Conservation (phyloP, 441 rosid genomes). For the Metrosideros polymorpha region DNA sequence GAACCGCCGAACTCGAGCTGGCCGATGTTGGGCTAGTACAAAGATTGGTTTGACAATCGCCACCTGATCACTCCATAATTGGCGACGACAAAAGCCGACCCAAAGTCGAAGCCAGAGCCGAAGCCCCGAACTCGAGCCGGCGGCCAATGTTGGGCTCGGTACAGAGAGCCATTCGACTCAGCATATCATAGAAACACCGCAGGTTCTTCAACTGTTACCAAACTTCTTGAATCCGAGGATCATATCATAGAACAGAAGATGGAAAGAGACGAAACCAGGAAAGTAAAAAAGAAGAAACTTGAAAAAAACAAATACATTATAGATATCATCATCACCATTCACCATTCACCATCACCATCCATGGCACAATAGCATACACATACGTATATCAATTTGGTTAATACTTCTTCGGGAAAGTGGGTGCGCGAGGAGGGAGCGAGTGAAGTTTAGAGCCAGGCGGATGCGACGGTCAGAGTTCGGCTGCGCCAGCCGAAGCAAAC, state of each 20-base stretch:
- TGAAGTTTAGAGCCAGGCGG: conserved; percentile 82
- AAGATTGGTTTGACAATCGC: background rate
- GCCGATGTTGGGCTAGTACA: background rate
- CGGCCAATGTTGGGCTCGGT: too few species aligned
- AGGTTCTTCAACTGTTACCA: background rate
- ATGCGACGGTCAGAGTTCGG: conserved; percentile 85
- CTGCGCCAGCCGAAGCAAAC: conserved; percentile 80
- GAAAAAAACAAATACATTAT: conserved; percentile 9
- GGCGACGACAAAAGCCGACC: too few species aligned
- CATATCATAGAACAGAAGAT: too few species aligned
- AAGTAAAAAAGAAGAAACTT: conserved; percentile 16
- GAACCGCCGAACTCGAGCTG: background rate
- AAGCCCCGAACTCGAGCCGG: too few species aligned
- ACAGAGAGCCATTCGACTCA: too few species aligned
- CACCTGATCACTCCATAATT: too few species aligned
- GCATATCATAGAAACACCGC: background rate
- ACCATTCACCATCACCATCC: too few species aligned
- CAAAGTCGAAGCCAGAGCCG: too few species aligned
- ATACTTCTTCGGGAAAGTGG: background rate
- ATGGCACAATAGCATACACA: too few species aligned
- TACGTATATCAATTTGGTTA: background rate
- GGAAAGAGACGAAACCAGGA: too few species aligned
- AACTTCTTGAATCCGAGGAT: background rate
- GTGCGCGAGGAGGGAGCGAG: background rate
- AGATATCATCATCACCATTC: too few species aligned